These are phyloP conservation scores for Vitis rupestris DNA, from an alignment of 164 flowering plant genomes.

Conservation along the genomic window DNA sequence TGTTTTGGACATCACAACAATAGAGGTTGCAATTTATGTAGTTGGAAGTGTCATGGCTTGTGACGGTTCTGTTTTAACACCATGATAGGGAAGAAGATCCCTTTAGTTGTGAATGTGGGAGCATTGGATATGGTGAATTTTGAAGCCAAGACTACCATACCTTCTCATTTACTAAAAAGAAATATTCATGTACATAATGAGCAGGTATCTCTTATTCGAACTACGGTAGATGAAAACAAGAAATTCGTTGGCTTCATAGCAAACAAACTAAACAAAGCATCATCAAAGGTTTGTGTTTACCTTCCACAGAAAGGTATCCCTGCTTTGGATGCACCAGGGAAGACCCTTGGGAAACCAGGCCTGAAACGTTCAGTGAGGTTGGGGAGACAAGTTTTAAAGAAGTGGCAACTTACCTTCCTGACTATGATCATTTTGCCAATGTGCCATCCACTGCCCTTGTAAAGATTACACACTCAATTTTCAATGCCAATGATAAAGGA, in stretches of 20 bases:
- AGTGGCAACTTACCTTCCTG: too few relatives aligned
- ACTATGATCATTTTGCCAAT: too few relatives aligned
- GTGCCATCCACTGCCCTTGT: too few relatives aligned
- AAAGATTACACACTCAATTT: too few relatives aligned
- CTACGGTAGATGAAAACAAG: slow-evolving; percentile 77
- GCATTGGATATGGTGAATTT: slow-evolving; percentile 97
- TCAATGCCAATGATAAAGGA: too few relatives aligned
- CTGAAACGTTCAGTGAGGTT: too few relatives aligned
- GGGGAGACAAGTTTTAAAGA: too few relatives aligned
- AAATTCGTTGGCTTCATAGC: slow-evolving; percentile 84
- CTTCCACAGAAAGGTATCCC: slow-evolving; percentile 84
- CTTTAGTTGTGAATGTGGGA: slow-evolving; percentile 81
- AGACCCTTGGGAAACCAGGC: slow-evolving; percentile 38
- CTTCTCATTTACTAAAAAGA: slow-evolving; percentile 56
- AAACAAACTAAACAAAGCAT: slow-evolving; percentile 70
- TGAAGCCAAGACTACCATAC: slow-evolving; percentile 74
- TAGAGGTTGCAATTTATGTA: slow-evolving; percentile 88
- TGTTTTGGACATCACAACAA: slow-evolving; percentile 90
- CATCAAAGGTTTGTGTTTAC: slow-evolving; percentile 71
- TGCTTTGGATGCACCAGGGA: slow-evolving; percentile 88
- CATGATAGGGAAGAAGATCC: slow-evolving; percentile 67
- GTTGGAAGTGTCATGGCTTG: slow-evolving; percentile 99
- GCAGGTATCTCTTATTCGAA: slow-evolving; percentile 93
- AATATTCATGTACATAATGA: slow-evolving; percentile 72
- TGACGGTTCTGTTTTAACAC: slow-evolving; percentile 84